Evolutionary conservation across 192 early-diverging fungal genomes (phyloP).

Genomic region (Geranomyces michiganensis): DNA sequence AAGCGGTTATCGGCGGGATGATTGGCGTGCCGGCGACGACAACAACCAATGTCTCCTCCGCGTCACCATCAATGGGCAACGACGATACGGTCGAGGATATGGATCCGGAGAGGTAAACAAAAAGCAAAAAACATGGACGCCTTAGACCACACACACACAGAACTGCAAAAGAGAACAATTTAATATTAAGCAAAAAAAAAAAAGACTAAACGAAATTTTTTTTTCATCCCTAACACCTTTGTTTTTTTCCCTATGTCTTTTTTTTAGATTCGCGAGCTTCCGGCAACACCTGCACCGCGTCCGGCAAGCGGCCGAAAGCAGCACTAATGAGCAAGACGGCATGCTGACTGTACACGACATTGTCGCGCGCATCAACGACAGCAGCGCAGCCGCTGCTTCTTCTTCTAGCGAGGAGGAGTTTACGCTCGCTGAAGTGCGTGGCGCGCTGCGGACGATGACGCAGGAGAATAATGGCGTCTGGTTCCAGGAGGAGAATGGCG

Average conservation of each 20-base stretch:
- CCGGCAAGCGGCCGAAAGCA: constrained; percentile 17
- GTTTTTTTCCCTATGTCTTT: not conserved
- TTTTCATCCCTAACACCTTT: not conserved
- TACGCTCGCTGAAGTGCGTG: constrained; percentile 31
- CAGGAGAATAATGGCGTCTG: constrained; percentile 45
- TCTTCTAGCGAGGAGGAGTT: constrained; percentile 43
- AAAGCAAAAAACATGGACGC: not conserved
- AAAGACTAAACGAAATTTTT: not conserved
- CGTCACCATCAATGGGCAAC: too few relatives aligned
- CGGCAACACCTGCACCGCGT: constrained; percentile 29
- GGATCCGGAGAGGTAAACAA: not conserved
- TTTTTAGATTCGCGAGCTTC: constrained; percentile 26
- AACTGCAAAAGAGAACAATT: too few relatives aligned
- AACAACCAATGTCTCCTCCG: too few relatives aligned
- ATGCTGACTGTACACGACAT: constrained; percentile 44
- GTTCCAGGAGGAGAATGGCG: constrained; percentile 45
- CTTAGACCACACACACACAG: too few relatives aligned
- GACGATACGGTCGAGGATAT: not conserved
- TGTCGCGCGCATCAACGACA: constrained; percentile 39
- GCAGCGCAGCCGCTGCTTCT: too few relatives aligned
- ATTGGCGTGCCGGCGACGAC: too few relatives aligned
- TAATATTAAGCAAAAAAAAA: too few relatives aligned
- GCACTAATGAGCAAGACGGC: constrained; percentile 5
- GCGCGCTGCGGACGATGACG: constrained; percentile 36
- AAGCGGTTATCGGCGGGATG: too few relatives aligned